phyloP scores from a whole-genome alignment of 208 protist genomes.

The Blastocrithidia nonstop region DNA sequence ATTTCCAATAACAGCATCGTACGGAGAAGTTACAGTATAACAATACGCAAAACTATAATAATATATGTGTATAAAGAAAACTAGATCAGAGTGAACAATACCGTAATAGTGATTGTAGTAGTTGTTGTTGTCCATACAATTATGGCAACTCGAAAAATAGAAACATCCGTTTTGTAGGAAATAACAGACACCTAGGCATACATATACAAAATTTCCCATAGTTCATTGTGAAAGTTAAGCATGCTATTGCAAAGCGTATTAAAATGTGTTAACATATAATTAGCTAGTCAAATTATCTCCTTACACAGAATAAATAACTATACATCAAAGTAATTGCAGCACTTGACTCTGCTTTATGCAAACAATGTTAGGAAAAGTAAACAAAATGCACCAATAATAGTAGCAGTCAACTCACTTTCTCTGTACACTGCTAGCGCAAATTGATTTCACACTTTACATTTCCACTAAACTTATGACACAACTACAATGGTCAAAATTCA shows the following conservation, averaged over 20 bases:
- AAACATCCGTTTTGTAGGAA: no score
- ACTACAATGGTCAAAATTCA: no score
- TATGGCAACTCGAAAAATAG: background rate
- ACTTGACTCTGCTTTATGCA: conserved; percentile 9
- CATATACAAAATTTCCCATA: conserved; percentile 57
- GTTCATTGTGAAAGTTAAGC: conserved; percentile 23
- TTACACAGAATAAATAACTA: background rate
- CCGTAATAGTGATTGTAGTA: background rate
- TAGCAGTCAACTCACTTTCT: no score
- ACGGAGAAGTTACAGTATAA: background rate
- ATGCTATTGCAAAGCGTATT: no score
- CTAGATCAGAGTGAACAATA: no score
- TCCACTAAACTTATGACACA: no score
- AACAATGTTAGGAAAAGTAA: background rate
- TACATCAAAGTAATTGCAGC: background rate
- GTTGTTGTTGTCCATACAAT: background rate
- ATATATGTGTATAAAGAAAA: no score
- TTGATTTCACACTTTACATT: no score
- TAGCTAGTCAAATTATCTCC: background rate
- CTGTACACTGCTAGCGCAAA: no score
- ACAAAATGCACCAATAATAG: background rate
- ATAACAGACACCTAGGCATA: conserved; percentile 39
- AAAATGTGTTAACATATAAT: no score
- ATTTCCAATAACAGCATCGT: no score
- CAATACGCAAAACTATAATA: background rate